A percentile compares a stretch with the other conserved stretches of the same genome.
phyloP scores from a whole-genome alignment of 148 eudicot species.

The Fagopyrum esculentum region DNA sequence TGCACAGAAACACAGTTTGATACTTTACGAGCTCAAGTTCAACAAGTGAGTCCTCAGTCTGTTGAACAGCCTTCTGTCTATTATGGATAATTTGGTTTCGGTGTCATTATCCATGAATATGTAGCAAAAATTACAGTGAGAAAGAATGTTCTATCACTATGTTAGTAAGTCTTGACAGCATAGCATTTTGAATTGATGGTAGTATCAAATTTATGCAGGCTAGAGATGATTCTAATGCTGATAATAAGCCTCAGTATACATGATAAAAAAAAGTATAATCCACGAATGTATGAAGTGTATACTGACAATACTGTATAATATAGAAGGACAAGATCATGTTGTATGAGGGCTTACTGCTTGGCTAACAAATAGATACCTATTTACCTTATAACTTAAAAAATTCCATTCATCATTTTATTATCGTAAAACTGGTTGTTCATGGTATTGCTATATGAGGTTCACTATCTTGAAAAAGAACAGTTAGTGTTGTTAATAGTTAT shows the following conservation, averaged over 20 bases:
- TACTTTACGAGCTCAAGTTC: conserved; percentile 58
- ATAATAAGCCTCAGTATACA: not conserved
- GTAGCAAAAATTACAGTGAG: not conserved
- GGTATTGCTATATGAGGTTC: not conserved
- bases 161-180: not conserved
- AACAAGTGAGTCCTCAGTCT: conserved; percentile 39
- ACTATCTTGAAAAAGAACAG: not conserved
- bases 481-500: not conserved
- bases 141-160: not conserved
- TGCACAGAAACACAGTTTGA: conserved; percentile 63
- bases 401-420: not conserved
- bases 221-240: not conserved
- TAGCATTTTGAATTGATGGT: not conserved
- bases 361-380: no score
- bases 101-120: not conserved
- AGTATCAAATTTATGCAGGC: not conserved
- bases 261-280: not conserved
- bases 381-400: no score
- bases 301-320: not conserved
- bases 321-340: not conserved
- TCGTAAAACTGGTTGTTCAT: not conserved
- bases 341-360: no score
- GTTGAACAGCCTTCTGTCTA: not conserved
- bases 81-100: not conserved
- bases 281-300: not conserved